Percentiles rank a stretch among this genome's conserved stretches.
Conservation (phyloP, 2,329 filamentous ascomycete genomes). For the Neocatenulostroma microsporum region DNA sequence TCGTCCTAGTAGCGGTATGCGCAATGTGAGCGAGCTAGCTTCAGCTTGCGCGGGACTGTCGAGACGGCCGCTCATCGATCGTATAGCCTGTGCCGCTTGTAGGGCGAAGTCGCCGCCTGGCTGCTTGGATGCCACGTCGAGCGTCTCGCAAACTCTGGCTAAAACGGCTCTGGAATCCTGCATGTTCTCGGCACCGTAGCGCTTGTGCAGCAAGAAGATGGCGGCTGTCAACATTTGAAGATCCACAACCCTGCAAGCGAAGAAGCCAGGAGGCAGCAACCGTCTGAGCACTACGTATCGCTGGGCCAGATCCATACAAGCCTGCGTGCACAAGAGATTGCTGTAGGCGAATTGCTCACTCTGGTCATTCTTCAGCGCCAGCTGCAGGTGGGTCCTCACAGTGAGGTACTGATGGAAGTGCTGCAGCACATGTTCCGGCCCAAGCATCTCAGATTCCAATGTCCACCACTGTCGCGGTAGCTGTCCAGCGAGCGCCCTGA, state of each 20-base stretch:
- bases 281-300: constrained; percentile 18
- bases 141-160: constrained; percentile 14
- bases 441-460: constrained; percentile 2
- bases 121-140: constrained; percentile 14
- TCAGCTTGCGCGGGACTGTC: constrained; percentile 1
- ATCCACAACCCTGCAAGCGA: constrained; percentile 20
- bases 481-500: constrained; percentile 16
- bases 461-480: constrained; percentile 21
- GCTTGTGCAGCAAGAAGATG: constrained; percentile 16
- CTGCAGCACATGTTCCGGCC: constrained; percentile 16
- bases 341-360: constrained; percentile 20
- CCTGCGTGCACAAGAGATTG: constrained; percentile 19
- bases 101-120: constrained; percentile 15
- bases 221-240: constrained; percentile 23
- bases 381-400: constrained; percentile 19
- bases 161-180: constrained; percentile 4
- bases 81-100: constrained; percentile 15
- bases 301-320: constrained; percentile 15
- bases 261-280: constrained; percentile 20
- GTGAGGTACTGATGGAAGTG: constrained; percentile 24
- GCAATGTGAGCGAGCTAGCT: background rate
- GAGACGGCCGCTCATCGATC: constrained; percentile 14
- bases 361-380: constrained; percentile 20
- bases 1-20: constrained; percentile 1
- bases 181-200: constrained; percentile 1